A percentile compares a stretch with the other conserved stretches of the same genome.
Evolutionary conservation across 441 rosid genomes (phyloP).

Genomic region (Pelargonium fulgidum): DNA sequence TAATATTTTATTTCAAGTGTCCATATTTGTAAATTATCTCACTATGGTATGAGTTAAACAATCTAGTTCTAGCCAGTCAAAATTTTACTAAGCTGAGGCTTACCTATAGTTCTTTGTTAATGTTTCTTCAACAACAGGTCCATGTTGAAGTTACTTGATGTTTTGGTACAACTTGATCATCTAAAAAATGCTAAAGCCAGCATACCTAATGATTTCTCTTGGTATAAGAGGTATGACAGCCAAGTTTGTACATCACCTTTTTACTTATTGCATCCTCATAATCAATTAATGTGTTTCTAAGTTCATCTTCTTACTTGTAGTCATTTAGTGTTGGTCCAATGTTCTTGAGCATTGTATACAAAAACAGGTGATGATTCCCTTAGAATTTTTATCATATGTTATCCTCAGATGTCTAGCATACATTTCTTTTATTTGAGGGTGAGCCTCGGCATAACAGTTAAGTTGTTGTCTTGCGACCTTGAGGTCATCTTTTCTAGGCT

Average conservation of each 20-base stretch:
- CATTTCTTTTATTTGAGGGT: no score
- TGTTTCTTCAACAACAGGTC: constrained; percentile 52
- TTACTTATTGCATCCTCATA: not conserved
- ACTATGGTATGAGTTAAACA: constrained; percentile 4
- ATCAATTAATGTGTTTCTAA: not conserved
- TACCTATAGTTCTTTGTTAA: constrained; percentile 16
- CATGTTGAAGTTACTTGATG: constrained; percentile 93
- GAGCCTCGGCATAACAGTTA: no score
- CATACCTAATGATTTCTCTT: constrained; percentile 98
- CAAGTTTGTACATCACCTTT: not conserved
- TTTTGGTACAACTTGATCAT: constrained; percentile 97
- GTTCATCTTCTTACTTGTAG: not conserved
- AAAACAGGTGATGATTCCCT: no score
- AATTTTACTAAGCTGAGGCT: constrained; percentile 7
- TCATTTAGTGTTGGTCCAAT: not conserved
- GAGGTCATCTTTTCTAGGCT: no score
- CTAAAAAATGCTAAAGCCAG: constrained; percentile 99
- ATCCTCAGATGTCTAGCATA: no score
- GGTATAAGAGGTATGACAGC: constrained; percentile 84
- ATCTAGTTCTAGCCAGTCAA: not conserved
- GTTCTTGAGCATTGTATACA: not conserved
- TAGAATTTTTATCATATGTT: no score
- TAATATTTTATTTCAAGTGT: constrained; percentile 12
- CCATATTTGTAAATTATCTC: constrained; percentile 14
- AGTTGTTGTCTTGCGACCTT: no score